phyloP scores from a whole-genome alignment of 2,329 filamentous ascomycete genomes.

The Zarea fungicola region DNA sequence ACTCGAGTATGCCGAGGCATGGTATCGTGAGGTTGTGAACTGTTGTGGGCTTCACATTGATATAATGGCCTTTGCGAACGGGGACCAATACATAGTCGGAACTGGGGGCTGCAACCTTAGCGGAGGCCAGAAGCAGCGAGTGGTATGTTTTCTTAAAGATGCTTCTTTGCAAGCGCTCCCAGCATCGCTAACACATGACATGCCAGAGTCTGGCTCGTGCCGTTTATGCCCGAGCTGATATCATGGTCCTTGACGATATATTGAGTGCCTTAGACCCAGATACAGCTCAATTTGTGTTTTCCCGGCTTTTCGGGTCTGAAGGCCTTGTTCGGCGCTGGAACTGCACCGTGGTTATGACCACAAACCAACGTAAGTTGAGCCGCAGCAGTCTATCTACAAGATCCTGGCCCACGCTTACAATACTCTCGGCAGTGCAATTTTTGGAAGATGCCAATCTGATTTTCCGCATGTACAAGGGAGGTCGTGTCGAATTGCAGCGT shows the following conservation, averaged over 20 bases:
- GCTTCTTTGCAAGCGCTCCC: neutral
- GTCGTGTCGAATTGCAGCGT: neutral
- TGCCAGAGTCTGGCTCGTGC: neutral
- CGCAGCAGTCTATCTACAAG: neutral
- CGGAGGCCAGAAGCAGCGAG: slow-evolving; percentile 9
- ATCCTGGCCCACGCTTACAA: neutral
- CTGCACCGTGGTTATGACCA: neutral
- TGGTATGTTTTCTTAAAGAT: neutral
- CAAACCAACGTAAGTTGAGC: neutral
- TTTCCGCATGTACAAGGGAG: neutral
- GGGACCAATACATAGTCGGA: neutral
- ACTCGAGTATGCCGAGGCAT: neutral
- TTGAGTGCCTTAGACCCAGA: neutral
- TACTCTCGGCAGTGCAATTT: neutral
- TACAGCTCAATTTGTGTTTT: neutral
- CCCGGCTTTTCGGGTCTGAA: neutral
- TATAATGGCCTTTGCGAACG: neutral
- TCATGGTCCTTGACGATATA: neutral
- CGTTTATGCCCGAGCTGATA: neutral
- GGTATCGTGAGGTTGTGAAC: neutral
- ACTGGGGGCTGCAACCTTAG: slow-evolving; percentile 9
- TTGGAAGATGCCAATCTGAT: neutral
- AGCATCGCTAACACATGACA: neutral
- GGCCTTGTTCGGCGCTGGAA: neutral
- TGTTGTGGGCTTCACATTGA: neutral